Evolutionary conservation across 1,284 basidiomycete species (phyloP).

Genomic region (Ustilago hordei): DNA sequence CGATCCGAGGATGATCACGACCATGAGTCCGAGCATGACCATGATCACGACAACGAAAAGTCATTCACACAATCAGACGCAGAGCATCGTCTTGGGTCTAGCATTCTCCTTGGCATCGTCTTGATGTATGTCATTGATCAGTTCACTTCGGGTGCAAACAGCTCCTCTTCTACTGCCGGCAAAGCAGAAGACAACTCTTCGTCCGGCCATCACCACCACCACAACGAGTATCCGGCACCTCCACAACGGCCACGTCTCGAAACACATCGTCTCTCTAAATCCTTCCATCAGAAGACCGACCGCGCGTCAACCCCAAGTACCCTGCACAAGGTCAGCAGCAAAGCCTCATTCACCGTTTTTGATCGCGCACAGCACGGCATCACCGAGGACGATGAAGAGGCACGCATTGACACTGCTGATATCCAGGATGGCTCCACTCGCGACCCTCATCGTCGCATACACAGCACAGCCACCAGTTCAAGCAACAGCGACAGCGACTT

Average conservation of each 20-base stretch:
- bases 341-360: constrained; percentile 36
- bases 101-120: constrained; percentile 63
- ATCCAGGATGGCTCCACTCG: neutral
- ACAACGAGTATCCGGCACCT: constrained; percentile 13
- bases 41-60: constrained; percentile 6
- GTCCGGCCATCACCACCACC: constrained; percentile 7
- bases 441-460: constrained; percentile 28
- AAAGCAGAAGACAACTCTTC: constrained; percentile 11
- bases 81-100: constrained; percentile 54
- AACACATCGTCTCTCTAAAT: constrained; percentile 45
- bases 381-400: constrained; percentile 28
- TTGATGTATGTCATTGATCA: constrained; percentile 64
- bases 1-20: constrained; percentile 18
- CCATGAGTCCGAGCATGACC: constrained; percentile 7
- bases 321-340: constrained; percentile 24
- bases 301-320: constrained; percentile 6
- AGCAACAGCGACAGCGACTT: constrained; percentile 44
- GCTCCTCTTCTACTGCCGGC: constrained; percentile 2
- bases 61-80: constrained; percentile 34
- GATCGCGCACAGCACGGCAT: constrained; percentile 30
- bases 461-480: constrained; percentile 25
- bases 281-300: constrained; percentile 35
- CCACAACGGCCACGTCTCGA: constrained; percentile 36
- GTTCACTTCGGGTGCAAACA: constrained; percentile 24
- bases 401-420: constrained; percentile 5